These are phyloP conservation scores for Glycine soja DNA, from an alignment of 306 rosid genomes.

Conservation along the genomic window DNA sequence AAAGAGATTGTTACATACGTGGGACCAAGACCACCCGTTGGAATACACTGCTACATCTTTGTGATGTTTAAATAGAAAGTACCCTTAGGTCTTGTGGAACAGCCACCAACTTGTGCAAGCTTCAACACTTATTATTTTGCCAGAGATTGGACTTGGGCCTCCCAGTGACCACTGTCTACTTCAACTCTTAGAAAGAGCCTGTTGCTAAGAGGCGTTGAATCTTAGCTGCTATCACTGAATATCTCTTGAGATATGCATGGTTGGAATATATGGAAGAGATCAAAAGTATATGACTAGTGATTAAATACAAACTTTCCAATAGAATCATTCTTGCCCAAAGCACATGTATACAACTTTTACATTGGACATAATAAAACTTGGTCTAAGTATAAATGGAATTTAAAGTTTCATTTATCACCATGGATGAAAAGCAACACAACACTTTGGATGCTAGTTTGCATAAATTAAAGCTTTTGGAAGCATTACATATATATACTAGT, in stretches of 20 bases:
- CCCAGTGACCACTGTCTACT: slow-evolving; percentile 83
- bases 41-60: slow-evolving; percentile 80
- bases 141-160: slow-evolving; percentile 64
- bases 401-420: no score
- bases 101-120: slow-evolving; percentile 62
- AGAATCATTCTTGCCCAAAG: no score
- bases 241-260: neutral
- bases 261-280: no score
- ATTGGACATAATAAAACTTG: no score
- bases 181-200: slow-evolving; percentile 88
- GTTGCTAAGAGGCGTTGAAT: slow-evolving; percentile 60
- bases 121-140: slow-evolving; percentile 86
- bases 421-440: no score
- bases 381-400: no score
- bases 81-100: slow-evolving; percentile 63
- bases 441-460: no score
- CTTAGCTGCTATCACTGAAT: neutral
- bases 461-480: no score
- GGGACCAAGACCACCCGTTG: slow-evolving; percentile 82
- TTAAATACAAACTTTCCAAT: no score
- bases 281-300: no score
- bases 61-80: slow-evolving; percentile 72
- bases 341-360: no score
- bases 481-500: no score
- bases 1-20: slow-evolving; percentile 73